phyloP scores from a whole-genome alignment of 2,329 filamentous ascomycete genomes.

The Hysterium pulicare region DNA sequence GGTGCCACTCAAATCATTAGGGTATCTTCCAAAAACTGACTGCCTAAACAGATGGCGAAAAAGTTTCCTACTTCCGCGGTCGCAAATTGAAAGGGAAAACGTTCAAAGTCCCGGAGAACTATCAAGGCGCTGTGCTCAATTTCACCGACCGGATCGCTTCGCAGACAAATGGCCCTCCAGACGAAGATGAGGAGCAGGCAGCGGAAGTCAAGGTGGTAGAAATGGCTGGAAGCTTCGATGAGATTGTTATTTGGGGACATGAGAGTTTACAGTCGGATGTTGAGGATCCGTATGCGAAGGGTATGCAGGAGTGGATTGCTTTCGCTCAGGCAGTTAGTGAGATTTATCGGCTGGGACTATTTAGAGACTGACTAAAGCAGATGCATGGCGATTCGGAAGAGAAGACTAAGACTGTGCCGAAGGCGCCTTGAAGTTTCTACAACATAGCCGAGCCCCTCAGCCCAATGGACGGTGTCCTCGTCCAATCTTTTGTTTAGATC shows the following conservation, averaged over 20 bases:
- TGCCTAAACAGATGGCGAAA: slow-evolving; percentile 8
- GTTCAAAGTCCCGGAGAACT: slow-evolving; percentile 67
- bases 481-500: too few relatives aligned
- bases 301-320: slow-evolving; percentile 75
- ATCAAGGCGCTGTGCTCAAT: slow-evolving; percentile 50
- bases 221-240: slow-evolving; percentile 65
- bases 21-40: slow-evolving; percentile 1
- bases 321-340: slow-evolving; percentile 64
- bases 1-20: slow-evolving; percentile 6
- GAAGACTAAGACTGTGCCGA: too few relatives aligned
- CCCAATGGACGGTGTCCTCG: too few relatives aligned
- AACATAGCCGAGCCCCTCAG: too few relatives aligned
- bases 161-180: slow-evolving; percentile 2
- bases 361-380: too few relatives aligned
- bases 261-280: slow-evolving; percentile 61
- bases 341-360: too few relatives aligned
- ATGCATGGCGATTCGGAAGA: too few relatives aligned
- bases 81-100: slow-evolving; percentile 69
- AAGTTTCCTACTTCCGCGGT: slow-evolving; percentile 70
- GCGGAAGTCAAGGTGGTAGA: slow-evolving; percentile 50
- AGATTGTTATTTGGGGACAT: slow-evolving; percentile 81
- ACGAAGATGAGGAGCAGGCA: slow-evolving; percentile 16
- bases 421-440: too few relatives aligned
- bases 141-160: slow-evolving; percentile 26
- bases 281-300: slow-evolving; percentile 68